These are phyloP conservation scores for Sarocladium brachiariae DNA, from an alignment of 2,329 filamentous ascomycete genomes.

Conservation along the genomic window DNA sequence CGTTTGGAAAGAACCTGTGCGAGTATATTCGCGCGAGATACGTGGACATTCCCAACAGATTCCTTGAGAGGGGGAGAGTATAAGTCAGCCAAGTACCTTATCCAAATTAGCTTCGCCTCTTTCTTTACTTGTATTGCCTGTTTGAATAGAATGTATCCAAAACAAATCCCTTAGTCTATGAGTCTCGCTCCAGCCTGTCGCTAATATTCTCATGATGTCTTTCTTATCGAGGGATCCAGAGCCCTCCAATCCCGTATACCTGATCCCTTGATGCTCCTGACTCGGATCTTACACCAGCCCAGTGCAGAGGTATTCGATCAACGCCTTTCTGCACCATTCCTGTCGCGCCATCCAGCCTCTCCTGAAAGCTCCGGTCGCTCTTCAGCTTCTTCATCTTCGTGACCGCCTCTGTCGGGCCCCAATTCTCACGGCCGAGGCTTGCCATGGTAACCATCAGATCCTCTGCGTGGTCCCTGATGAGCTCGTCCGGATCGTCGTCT, in stretches of 20 bases:
- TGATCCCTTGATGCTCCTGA: conserved; percentile 40
- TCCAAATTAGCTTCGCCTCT: too few relatives aligned
- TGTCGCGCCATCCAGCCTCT: conserved; percentile 41
- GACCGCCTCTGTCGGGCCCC: conserved; percentile 34
- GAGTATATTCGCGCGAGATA: conserved; percentile 23
- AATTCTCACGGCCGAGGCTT: conserved; percentile 39
- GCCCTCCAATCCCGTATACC: conserved; percentile 39
- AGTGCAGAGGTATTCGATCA: conserved; percentile 52
- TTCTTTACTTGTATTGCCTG: too few relatives aligned
- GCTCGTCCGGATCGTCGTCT: conserved; percentile 15
- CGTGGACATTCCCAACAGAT: conserved; percentile 21
- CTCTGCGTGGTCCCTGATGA: conserved; percentile 24
- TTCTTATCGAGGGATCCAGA: conserved; percentile 32
- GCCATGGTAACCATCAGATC: conserved; percentile 38
- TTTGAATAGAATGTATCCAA: too few relatives aligned
- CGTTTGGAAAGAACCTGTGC: conserved; percentile 25
- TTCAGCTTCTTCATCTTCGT: conserved; percentile 30
- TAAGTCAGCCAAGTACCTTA: neutral
- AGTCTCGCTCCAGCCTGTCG: neutral
- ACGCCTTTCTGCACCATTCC: conserved; percentile 45
- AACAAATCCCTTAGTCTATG: too few relatives aligned
- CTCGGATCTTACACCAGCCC: conserved; percentile 49
- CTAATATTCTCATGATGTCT: too few relatives aligned
- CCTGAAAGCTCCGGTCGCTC: conserved; percentile 35
- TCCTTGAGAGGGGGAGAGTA: conserved; percentile 20